Percentiles rank a stretch among this genome's conserved stretches.
These are phyloP conservation scores for Xerocomellus chrysenteron DNA, from an alignment of 768 basidiomycete species.

Conservation along the genomic window DNA sequence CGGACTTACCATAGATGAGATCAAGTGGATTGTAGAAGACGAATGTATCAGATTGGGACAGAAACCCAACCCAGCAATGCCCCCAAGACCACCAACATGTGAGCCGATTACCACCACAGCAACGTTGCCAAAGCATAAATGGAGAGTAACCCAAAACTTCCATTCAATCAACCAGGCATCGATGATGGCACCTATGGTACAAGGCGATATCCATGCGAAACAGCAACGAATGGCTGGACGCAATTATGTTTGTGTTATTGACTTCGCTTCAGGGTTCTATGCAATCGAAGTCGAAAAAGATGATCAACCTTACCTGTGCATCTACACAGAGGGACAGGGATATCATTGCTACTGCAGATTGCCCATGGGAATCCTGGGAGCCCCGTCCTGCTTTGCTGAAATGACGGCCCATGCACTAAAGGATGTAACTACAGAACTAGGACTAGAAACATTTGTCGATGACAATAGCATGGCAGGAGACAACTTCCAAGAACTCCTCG, in stretches of 20 bases:
- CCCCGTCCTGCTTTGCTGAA: constrained; percentile 20
- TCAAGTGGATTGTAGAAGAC: too few species aligned
- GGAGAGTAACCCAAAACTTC: too few species aligned
- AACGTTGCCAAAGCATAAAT: too few species aligned
- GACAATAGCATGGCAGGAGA: neutral
- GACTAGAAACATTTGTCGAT: neutral
- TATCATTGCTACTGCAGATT: constrained; percentile 36
- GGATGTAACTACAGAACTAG: neutral
- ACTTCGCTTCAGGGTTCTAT: constrained; percentile 28
- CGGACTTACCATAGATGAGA: too few species aligned
- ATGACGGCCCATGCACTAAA: neutral
- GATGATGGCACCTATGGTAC: too few species aligned
- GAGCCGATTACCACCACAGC: too few species aligned
- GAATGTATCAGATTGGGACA: too few species aligned
- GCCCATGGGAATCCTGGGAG: constrained; percentile 43
- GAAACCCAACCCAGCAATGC: too few species aligned
- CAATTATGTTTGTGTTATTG: constrained; percentile 11
- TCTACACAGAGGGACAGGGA: constrained; percentile 39
- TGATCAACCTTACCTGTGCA: constrained; percentile 27
- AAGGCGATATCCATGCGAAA: too few species aligned
- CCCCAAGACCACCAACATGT: too few species aligned
- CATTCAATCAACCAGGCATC: too few species aligned
- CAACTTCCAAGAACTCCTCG: neutral
- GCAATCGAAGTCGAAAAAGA: constrained; percentile 14
- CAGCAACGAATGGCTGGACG: too few species aligned